Conservation (phyloP, 139 green algal species). For the Helicosporidium sp. region DNA sequence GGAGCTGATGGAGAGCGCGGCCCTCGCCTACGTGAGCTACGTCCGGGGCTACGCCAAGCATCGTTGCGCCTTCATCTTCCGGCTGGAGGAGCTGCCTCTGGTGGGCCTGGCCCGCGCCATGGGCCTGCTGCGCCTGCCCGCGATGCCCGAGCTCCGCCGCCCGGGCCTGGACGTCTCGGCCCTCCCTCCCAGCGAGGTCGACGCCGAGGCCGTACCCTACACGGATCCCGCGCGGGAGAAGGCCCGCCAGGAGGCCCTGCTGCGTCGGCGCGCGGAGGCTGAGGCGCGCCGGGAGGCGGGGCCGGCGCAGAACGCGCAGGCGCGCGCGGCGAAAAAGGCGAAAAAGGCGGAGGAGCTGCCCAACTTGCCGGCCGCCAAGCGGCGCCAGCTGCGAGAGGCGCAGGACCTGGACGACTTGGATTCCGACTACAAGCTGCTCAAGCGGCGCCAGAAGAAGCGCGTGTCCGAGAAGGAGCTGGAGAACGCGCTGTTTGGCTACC, state of each 20-base stretch:
- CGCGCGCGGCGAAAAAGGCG: neutral
- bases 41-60: conserved; percentile 95
- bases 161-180: too few species aligned
- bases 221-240: too few species aligned
- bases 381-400: conserved; percentile 35
- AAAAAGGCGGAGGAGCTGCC: neutral
- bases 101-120: conserved; percentile 50
- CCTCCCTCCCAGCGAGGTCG: too few species aligned
- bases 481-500: too few species aligned
- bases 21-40: conserved; percentile 77
- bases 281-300: conserved; percentile 2
- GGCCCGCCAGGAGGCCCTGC: conserved; percentile 45
- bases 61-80: conserved; percentile 85
- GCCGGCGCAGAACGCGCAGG: conserved; percentile 2
- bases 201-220: too few species aligned
- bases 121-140: conserved; percentile 68
- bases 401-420: conserved; percentile 51
- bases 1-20: conserved; percentile 72
- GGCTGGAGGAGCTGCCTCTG: conserved; percentile 53
- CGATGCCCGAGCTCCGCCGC: conserved; percentile 84
- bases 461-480: too few species aligned
- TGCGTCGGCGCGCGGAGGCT: conserved; percentile 2
- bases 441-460: too few species aligned
- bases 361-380: conserved; percentile 44
- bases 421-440: neutral